Evolutionary conservation across 345 rosid species (phyloP).

Genomic region (Hypericum androsaemum): DNA sequence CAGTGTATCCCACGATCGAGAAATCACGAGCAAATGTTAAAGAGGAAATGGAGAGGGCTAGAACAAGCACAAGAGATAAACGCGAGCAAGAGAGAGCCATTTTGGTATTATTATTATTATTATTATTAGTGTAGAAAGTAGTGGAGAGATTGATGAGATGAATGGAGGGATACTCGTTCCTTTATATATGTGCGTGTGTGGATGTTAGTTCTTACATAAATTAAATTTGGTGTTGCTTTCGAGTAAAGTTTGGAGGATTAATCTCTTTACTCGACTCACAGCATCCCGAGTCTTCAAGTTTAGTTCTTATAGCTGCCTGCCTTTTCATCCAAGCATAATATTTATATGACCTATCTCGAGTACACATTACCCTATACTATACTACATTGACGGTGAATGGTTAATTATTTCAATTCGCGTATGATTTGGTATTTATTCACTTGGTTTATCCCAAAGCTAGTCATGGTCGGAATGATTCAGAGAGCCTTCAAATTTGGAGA

Average conservation of each 20-base stretch:
- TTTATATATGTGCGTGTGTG: not conserved
- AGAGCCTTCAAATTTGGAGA: too few species aligned
- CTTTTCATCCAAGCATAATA: conserved; percentile 14
- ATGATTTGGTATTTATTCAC: too few species aligned
- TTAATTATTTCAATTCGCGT: too few species aligned
- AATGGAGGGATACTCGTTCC: conserved; percentile 5
- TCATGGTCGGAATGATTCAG: too few species aligned
- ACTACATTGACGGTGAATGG: too few species aligned
- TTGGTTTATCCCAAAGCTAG: too few species aligned
- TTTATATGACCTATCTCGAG: not conserved
- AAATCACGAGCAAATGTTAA: conserved; percentile 46
- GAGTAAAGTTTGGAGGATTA: conserved; percentile 27
- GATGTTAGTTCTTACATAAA: conserved; percentile 16
- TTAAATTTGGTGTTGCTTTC: conserved; percentile 34
- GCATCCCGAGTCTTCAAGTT: conserved; percentile 31
- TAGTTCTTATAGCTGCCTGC: conserved; percentile 14
- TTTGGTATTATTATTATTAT: too few species aligned
- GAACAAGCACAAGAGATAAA: conserved; percentile 23
- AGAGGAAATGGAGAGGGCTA: conserved; percentile 22
- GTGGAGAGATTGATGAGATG: conserved; percentile 16
- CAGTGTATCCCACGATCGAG: conserved; percentile 67
- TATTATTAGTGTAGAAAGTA: not conserved
- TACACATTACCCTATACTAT: too few species aligned
- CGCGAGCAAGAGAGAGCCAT: conserved; percentile 32
- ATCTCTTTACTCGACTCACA: conserved; percentile 1